Base-by-base conservation (phyloP, 441 rosid species). In the Aleurites moluccanus region DNA sequence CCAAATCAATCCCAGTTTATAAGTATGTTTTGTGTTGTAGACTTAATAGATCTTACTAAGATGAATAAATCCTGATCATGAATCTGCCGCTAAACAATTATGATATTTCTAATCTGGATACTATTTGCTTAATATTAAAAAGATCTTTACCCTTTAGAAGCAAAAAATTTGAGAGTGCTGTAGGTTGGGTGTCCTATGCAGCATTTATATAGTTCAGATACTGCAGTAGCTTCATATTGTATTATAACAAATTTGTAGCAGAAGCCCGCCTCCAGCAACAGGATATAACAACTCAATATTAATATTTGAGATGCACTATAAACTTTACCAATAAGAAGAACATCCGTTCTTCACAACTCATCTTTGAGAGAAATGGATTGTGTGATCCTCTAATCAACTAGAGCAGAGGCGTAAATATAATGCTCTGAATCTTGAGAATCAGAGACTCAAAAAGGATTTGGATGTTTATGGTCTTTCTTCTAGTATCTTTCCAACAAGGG, bases 401-500 rank as follows among this genome's bases (percentile, higher is more conserved):
- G 28, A 30, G n/a, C 55, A 35, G 47, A 40, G 35, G 25, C 40
- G 45, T 57, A 21, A 57, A 3, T 21, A n/a, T 25, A 23, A 30
- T 45, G 20, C 25, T 61, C 75, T 72, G 75, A 30, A 47, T 72
- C 75, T 20, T 10, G n/a, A 44, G 45, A 61, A 61, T 44, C 14
- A 52, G 11, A 16, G 18, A 30, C 47, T 61, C 44, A 47, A 28
- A 47, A 21, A 18, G 67, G 68, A 45, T 10, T 11, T 18, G 6
- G 47, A 16, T 6, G 23, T 45, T 62, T 62, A 18, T 72, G 7
- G 11, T 60, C 42, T 69, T 30, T 44, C 52, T 55, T 27, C 23
- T 16, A 45, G 10, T 13, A 44, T 62, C 62, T n/a, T 45, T 44
- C 44, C 59, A 72, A 25, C 40, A 20, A 28, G 1, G 23, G 9